Conservation (phyloP, 2,329 filamentous ascomycete species). For the Scedosporium boydii region DNA sequence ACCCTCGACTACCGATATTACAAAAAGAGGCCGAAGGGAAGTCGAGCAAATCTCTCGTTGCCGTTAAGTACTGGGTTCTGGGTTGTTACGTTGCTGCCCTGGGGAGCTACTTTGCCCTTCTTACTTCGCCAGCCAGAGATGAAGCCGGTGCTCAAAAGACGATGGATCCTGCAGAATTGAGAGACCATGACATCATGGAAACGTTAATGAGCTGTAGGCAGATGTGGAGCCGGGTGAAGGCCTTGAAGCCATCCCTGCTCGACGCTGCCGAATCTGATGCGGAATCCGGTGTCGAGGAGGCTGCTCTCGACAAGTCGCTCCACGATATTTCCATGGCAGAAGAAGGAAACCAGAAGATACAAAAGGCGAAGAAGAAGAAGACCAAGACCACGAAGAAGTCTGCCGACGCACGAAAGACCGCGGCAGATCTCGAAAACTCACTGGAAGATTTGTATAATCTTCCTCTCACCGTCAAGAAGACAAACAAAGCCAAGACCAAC, state of each 20-base stretch:
- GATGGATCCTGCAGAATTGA: conserved; percentile 66
- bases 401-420: conserved; percentile 32
- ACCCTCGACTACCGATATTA: conserved; percentile 52
- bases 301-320: conserved; percentile 13
- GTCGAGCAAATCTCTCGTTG: conserved; percentile 42
- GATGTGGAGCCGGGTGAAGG: conserved; percentile 68
- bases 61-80: conserved; percentile 69
- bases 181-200: conserved; percentile 87
- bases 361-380: conserved; percentile 19
- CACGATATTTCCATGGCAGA: conserved; percentile 14
- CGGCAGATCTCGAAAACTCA: conserved; percentile 57
- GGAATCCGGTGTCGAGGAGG: conserved; percentile 17
- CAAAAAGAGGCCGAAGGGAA: conserved; percentile 47
- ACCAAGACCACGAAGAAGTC: conserved; percentile 25
- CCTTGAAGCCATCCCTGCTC: conserved; percentile 40
- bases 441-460: conserved; percentile 62
- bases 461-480: conserved; percentile 29
- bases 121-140: conserved; percentile 70
- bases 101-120: conserved; percentile 86
- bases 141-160: conserved; percentile 41
- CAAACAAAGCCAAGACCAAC: conserved; percentile 32
- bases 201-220: conserved; percentile 69
- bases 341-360: conserved; percentile 20
- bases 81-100: conserved; percentile 80
- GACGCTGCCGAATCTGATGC: conserved; percentile 24